Conservation (phyloP, 1,284 basidiomycete species). For the Phlebopus sp. region DNA sequence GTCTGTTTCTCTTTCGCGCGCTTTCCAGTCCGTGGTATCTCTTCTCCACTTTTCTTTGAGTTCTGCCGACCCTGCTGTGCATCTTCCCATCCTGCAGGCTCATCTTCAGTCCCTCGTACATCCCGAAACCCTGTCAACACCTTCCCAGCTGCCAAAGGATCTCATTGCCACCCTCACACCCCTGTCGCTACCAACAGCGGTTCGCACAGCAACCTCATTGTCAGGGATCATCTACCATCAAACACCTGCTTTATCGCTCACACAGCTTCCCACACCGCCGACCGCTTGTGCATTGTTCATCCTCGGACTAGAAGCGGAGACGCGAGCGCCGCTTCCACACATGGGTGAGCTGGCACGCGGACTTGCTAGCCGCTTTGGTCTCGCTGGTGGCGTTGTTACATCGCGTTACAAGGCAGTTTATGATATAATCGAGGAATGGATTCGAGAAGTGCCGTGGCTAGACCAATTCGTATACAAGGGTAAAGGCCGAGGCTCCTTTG, state of each 20-base stretch:
- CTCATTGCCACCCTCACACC: slow-evolving; percentile 40
- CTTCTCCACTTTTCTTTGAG: slow-evolving; percentile 35
- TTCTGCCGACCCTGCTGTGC: slow-evolving; percentile 37
- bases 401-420: slow-evolving; percentile 64
- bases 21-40: slow-evolving; percentile 51
- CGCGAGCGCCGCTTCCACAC: slow-evolving; percentile 51
- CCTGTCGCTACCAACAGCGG: slow-evolving; percentile 44
- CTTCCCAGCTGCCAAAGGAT: slow-evolving; percentile 34
- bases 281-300: slow-evolving; percentile 68
- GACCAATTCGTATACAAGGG: slow-evolving; percentile 42
- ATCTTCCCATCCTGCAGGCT: slow-evolving; percentile 44
- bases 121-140: slow-evolving; percentile 29
- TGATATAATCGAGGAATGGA: slow-evolving; percentile 56
- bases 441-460: slow-evolving; percentile 69
- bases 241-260: slow-evolving; percentile 36
- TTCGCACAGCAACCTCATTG: slow-evolving; percentile 55
- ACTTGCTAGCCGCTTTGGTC: slow-evolving; percentile 50
- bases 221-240: slow-evolving; percentile 49
- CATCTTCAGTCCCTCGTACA: slow-evolving; percentile 42
- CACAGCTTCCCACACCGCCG: slow-evolving; percentile 41
- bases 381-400: slow-evolving; percentile 55
- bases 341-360: slow-evolving; percentile 52
- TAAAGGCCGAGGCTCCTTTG: slow-evolving; percentile 36
- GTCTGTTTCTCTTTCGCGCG: slow-evolving; percentile 49
- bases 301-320: slow-evolving; percentile 68